These are phyloP conservation scores for Calocybe cyanea DNA, from an alignment of 768 basidiomycete species.

Conservation along the genomic window DNA sequence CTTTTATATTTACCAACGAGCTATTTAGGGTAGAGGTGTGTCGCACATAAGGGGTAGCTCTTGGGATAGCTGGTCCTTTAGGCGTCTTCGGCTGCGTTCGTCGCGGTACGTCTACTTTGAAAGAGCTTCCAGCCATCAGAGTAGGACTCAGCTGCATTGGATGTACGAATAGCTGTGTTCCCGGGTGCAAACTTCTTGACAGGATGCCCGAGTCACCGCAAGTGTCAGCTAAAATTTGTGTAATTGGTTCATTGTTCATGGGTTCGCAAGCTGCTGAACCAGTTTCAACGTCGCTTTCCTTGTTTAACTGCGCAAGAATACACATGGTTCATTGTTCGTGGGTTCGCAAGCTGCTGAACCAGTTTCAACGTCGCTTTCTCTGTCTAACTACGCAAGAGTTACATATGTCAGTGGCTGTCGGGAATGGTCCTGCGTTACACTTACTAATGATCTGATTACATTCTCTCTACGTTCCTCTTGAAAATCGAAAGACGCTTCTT, in stretches of 20 bases:
- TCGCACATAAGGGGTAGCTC: no score
- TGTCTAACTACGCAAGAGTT: not conserved
- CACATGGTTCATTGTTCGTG: not conserved
- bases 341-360: not conserved
- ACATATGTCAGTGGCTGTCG: not conserved
- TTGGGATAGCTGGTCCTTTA: not conserved
- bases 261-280: not conserved
- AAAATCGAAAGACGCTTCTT: conserved; percentile 1
- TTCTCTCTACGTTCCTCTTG: conserved; percentile 6
- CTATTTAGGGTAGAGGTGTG: no score
- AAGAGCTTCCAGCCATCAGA: no score
- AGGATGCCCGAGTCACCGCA: no score
- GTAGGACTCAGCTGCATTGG: no score
- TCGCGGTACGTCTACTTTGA: no score
- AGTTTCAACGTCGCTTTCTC: not conserved
- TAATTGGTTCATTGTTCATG: not conserved
- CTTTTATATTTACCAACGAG: not conserved
- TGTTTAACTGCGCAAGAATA: not conserved
- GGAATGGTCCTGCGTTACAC: not conserved
- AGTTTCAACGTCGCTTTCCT: not conserved
- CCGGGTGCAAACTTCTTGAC: no score
- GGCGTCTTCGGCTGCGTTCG: no score
- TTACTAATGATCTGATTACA: not conserved
- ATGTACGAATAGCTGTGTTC: no score
- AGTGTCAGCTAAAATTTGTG: no score